phyloP scores from a whole-genome alignment of 192 early-diverging fungal species.

The Gamsiella multidivaricata region DNA sequence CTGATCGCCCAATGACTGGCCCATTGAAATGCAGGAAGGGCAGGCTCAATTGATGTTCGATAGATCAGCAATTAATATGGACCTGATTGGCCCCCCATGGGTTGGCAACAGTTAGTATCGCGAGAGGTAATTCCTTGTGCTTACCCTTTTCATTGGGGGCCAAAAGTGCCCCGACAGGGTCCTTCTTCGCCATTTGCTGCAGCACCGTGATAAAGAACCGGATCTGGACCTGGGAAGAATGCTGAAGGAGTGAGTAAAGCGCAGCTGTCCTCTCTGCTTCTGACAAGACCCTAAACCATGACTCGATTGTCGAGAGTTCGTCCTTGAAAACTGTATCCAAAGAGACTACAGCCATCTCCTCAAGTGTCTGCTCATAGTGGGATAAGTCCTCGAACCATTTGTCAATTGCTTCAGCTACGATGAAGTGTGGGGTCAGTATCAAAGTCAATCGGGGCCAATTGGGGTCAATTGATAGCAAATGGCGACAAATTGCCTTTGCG shows the following conservation, averaged over 20 bases:
- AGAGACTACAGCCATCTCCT: constrained; percentile 87
- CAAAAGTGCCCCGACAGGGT: constrained; percentile 72
- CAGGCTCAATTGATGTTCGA: too few species aligned
- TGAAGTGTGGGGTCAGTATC: constrained; percentile 1
- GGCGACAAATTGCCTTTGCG: too few species aligned
- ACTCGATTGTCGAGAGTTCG: constrained; percentile 91
- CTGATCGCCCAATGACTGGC: too few species aligned
- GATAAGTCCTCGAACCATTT: constrained; percentile 92
- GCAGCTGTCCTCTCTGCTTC: constrained; percentile 94
- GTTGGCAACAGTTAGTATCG: too few species aligned
- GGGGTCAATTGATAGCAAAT: too few species aligned
- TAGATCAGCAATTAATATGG: too few species aligned
- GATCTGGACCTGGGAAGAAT: constrained; percentile 90
- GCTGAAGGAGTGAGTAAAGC: constrained; percentile 91
- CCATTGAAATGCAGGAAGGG: too few species aligned
- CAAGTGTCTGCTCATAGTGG: constrained; percentile 91
- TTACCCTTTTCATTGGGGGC: constrained; percentile 66
- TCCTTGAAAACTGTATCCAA: constrained; percentile 89
- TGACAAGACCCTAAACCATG: constrained; percentile 92
- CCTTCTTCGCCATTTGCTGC: constrained; percentile 92
- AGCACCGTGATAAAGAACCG: constrained; percentile 95
- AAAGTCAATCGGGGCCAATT: too few species aligned
- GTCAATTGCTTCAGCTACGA: constrained; percentile 77
- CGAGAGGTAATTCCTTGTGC: neutral
- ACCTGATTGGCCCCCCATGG: too few species aligned